Base-by-base conservation (phyloP, 768 basidiomycete genomes). In the Lanmaoa pseudosensibilis region DNA sequence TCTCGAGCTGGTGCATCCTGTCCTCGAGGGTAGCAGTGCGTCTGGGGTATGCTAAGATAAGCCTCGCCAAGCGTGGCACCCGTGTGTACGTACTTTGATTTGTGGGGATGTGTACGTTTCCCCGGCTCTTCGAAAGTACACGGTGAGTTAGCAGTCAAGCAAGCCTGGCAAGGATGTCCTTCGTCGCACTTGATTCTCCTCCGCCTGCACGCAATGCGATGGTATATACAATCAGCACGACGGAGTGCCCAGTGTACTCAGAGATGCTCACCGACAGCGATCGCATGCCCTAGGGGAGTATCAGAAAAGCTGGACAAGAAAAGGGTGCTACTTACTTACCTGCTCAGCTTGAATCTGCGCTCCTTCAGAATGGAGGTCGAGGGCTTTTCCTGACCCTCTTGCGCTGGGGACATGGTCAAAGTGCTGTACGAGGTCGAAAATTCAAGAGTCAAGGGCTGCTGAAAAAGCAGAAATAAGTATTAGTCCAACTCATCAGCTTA, bases 61-160 rank as follows among this genome's bases (percentile, higher is more conserved):
- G 48, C 32, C 63, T 44, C 39, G 50, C 54, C 13, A 51, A 57
- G 45, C n/a, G 39, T 43, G 40, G 48, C 27, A 44, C 32, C 1
- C 18, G 44, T n/a, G 47, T 43, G 19, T 39, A 76, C 88, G 62
- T 66, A 90, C 88, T 91, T 93, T 64, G 91, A 92, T 74, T 92
- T 93, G 73, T 92, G 90, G 36, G 90, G 88, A 66, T 92, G 89
- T 1, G 86, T 87, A 55, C 90, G 78, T 75, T 93, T 93, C 3
- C 90, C 89, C 3, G 89, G 87, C 71, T 92, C 91, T 71, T 92
- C 91, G 65, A 92, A 92, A 0, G 91, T 92, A 61, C 91, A 93
- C 9, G 87, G 75, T 3, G 90, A 90, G 65, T 81, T 88, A 12
- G 90, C 88, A 7, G 87, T 86, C n/a, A 92, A 72, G 70, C 91